Percentiles rank a stretch among this genome's conserved stretches.
Evolutionary conservation across 2,329 filamentous ascomycete genomes (phyloP).

Genomic region (Gnomoniopsis sp.): DNA sequence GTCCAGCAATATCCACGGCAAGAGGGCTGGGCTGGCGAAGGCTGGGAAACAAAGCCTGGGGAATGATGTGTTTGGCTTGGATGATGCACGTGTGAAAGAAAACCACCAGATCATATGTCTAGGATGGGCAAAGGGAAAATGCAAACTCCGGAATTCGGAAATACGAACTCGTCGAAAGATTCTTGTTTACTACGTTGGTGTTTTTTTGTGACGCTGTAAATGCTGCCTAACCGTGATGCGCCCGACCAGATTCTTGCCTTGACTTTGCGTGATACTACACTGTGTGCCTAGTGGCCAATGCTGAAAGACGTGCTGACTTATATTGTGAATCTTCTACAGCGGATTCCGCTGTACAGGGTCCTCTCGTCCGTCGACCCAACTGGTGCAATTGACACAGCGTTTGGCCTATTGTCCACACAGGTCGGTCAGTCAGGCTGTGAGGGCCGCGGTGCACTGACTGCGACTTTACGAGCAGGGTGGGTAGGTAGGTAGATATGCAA

Average conservation of each 20-base stretch:
- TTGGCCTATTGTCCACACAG: constrained; percentile 29
- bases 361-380: constrained; percentile 50
- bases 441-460: background rate
- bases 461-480: background rate
- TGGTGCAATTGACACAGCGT: constrained; percentile 48
- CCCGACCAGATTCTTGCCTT: background rate
- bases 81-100: background rate
- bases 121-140: background rate
- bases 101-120: too few relatives aligned
- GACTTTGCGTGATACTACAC: background rate
- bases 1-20: background rate
- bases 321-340: background rate
- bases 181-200: background rate
- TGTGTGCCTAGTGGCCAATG: background rate
- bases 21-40: background rate
- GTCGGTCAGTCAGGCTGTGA: background rate
- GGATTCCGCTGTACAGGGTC: constrained; percentile 25
- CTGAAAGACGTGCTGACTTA: too few relatives aligned
- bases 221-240: background rate
- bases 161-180: background rate
- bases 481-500: background rate
- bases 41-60: background rate
- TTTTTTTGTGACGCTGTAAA: background rate
- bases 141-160: background rate
- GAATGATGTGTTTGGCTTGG: background rate